Evolutionary conservation across 805 yeast species (phyloP).

Genomic region (Sugiyamaella floridensis): DNA sequence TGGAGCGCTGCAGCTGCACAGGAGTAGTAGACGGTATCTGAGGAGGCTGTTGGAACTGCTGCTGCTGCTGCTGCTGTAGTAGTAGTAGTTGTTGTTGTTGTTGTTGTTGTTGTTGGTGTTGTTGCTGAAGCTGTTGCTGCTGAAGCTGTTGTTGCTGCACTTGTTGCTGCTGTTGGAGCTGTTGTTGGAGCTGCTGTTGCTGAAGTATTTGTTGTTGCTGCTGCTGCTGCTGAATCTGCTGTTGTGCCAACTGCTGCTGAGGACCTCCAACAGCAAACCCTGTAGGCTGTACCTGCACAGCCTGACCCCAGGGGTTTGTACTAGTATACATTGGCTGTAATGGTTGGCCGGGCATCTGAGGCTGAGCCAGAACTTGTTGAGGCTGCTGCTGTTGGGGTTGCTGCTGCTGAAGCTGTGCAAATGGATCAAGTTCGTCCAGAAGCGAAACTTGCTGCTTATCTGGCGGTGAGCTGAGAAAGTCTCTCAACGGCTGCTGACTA

Average conservation of each 20-base stretch:
- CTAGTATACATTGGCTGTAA: constrained; percentile 9
- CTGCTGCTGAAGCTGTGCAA: constrained; percentile 5
- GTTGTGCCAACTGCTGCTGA: neutral
- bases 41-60: constrained; percentile 19
- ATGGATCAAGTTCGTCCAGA: neutral
- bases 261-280: neutral
- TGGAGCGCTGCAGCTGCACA: constrained; percentile 14
- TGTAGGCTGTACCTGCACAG: neutral
- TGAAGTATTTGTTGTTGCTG: constrained; percentile 20
- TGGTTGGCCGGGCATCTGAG: constrained; percentile 14
- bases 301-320: neutral
- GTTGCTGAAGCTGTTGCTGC: constrained; percentile 22
- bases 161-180: constrained; percentile 13
- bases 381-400: constrained; percentile 1
- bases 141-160: constrained; percentile 19
- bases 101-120: constrained; percentile 13
- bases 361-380: constrained; percentile 2
- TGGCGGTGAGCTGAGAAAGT: constrained; percentile 19
- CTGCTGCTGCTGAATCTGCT: constrained; percentile 14
- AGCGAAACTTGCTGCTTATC: neutral
- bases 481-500: neutral
- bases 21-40: constrained; percentile 5
- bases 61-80: constrained; percentile 14
- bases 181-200: constrained; percentile 6
- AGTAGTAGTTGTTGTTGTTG: constrained; percentile 19